phyloP scores from a whole-genome alignment of 306 rosid species.

The Mimosa bimucronata region DNA sequence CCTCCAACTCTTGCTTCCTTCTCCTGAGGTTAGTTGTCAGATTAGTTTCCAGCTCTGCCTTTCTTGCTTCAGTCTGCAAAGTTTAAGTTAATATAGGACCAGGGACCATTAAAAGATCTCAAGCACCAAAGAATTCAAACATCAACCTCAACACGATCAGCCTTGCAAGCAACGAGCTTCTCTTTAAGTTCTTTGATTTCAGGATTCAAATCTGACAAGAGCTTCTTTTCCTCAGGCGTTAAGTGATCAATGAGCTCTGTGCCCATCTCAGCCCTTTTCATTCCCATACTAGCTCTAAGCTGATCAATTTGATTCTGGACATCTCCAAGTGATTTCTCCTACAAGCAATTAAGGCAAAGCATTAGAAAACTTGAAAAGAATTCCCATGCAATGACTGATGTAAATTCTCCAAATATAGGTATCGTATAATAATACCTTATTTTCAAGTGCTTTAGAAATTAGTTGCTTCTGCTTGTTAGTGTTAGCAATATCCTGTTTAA shows the following conservation, averaged over 20 bases:
- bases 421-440: constrained; percentile 63
- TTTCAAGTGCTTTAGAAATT: constrained; percentile 70
- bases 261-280: constrained; percentile 91
- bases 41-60: constrained; percentile 95
- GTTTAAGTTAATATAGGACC: constrained; percentile 34
- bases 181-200: constrained; percentile 88
- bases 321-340: constrained; percentile 91
- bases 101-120: not conserved
- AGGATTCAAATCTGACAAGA: constrained; percentile 83
- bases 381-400: constrained; percentile 18
- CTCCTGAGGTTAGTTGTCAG: constrained; percentile 93
- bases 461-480: constrained; percentile 76
- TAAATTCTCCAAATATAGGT: not conserved
- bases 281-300: constrained; percentile 78
- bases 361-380: constrained; percentile 2
- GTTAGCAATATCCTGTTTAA: constrained; percentile 88
- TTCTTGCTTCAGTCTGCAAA: constrained; percentile 83
- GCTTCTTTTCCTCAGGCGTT: constrained; percentile 80
- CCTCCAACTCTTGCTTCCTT: constrained; percentile 93
- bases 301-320: constrained; percentile 86
- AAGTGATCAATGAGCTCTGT: constrained; percentile 96
- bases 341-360: constrained; percentile 47
- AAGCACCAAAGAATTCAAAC: constrained; percentile 28
- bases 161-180: constrained; percentile 79
- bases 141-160: constrained; percentile 91